phyloP scores from a whole-genome alignment of 257 asterid genomes.

The Lantana camara region DNA sequence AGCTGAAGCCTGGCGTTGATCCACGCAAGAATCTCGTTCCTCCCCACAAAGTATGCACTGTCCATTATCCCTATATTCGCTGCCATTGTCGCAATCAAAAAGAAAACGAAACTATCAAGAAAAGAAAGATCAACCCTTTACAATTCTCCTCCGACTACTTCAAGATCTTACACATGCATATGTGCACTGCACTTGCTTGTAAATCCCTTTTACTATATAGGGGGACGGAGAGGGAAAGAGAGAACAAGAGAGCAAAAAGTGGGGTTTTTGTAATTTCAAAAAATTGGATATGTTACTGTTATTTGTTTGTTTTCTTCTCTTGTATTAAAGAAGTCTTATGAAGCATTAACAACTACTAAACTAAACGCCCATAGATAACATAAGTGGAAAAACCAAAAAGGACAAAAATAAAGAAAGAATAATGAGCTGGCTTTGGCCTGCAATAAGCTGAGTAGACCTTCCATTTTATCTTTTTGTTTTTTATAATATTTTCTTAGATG shows the following conservation, averaged over 20 bases:
- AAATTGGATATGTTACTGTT: conserved; percentile 5
- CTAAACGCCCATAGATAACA: no score
- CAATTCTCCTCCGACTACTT: conserved; percentile 14
- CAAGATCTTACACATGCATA: conserved; percentile 17
- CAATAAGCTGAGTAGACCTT: conserved; percentile 33
- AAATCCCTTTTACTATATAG: not conserved
- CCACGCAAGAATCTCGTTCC: conserved; percentile 89
- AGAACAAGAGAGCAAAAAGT: conserved; percentile 36
- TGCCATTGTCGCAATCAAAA: conserved; percentile 51
- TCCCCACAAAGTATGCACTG: conserved; percentile 86
- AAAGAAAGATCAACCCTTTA: conserved; percentile 13
- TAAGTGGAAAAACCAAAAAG: no score
- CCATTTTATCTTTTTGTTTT: conserved; percentile 20
- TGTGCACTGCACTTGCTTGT: not conserved
- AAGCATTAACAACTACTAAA: no score
- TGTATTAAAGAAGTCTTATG: no score
- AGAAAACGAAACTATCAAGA: conserved; percentile 6
- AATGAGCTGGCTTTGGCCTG: conserved; percentile 45
- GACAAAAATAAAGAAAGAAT: not conserved
- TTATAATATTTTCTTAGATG: conserved; percentile 17
- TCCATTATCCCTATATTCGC: conserved; percentile 90
- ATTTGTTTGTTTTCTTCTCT: not conserved
- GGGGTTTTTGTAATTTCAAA: conserved; percentile 55
- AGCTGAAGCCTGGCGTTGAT: conserved; percentile 81
- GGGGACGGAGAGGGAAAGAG: conserved; percentile 6